Conservation (phyloP, 2,329 filamentous ascomycete species). For the Pyrenochaeta sp. region DNA sequence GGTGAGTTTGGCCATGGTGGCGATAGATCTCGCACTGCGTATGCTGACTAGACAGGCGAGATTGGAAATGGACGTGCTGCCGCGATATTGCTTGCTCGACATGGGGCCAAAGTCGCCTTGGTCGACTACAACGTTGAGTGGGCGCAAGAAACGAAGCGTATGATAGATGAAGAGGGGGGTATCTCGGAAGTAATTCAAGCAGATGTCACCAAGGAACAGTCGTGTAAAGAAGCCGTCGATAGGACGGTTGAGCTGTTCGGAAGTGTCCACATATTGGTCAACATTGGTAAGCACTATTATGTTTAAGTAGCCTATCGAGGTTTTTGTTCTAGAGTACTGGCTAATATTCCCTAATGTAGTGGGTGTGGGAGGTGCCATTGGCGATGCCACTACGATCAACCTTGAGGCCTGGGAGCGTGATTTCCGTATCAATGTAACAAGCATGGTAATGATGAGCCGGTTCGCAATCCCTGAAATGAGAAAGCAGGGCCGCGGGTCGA, state of each 20-base stretch:
- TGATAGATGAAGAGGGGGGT: conserved; percentile 69
- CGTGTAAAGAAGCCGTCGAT: conserved; percentile 72
- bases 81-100: conserved; percentile 78
- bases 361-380: conserved; percentile 63
- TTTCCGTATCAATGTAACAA: conserved; percentile 78
- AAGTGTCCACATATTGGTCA: conserved; percentile 73
- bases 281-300: conserved; percentile 60
- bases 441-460: conserved; percentile 79
- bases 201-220: conserved; percentile 69
- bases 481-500: conserved; percentile 68
- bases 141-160: conserved; percentile 73
- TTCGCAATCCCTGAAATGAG: conserved; percentile 74
- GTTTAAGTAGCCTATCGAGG: too few relatives aligned
- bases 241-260: conserved; percentile 69
- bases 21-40: too few relatives aligned
- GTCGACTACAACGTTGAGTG: conserved; percentile 76
- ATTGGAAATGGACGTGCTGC: conserved; percentile 78
- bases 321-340: background rate
- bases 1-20: conserved; percentile 51
- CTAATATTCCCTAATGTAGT: conserved; percentile 39
- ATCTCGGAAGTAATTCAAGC: conserved; percentile 69
- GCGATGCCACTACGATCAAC: conserved; percentile 62
- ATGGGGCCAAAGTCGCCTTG: conserved; percentile 75
- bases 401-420: conserved; percentile 63
- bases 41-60: conserved; percentile 5